These are phyloP conservation scores for Cadophora luteo-olivacea DNA, from an alignment of 2,329 filamentous ascomycete species.

Conservation along the genomic window DNA sequence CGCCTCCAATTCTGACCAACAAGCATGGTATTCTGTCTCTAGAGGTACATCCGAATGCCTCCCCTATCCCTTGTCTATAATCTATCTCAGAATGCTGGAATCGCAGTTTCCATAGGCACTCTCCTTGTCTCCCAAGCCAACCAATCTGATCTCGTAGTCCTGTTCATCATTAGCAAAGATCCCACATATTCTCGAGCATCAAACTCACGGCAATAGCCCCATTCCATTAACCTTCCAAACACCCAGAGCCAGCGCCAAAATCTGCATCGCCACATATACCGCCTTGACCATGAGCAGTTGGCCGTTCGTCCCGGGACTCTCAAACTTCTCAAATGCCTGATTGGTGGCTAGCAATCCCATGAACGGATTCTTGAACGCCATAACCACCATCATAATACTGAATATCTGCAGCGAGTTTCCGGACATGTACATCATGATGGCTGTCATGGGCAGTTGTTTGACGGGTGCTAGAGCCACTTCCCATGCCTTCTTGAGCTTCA, in stretches of 20 bases:
- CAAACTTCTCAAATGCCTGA: conserved; percentile 88
- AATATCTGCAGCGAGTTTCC: conserved; percentile 98
- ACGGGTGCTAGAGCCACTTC: conserved; percentile 92
- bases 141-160: conserved; percentile 96
- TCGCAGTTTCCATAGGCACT: conserved; percentile 44
- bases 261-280: conserved; percentile 86
- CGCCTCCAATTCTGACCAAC: no score
- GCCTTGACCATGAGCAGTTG: conserved; percentile 84
- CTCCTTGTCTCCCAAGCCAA: conserved; percentile 80
- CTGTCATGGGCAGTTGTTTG: conserved; percentile 96
- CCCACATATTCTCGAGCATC: not conserved
- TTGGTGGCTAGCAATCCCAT: conserved; percentile 84
- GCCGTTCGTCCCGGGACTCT: conserved; percentile 77
- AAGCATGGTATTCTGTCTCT: not conserved
- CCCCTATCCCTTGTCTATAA: not conserved
- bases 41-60: not conserved
- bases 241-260: conserved; percentile 82
- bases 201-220: conserved; percentile 86
- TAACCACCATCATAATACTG: conserved; percentile 99
- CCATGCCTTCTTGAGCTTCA: conserved; percentile 99
- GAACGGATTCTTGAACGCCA: conserved; percentile 97
- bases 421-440: conserved; percentile 99
- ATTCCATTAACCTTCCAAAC: conserved; percentile 97
- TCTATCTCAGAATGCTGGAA: conserved; percentile 44
- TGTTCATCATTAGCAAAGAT: conserved; percentile 48